These are phyloP conservation scores for Neonectria hederae DNA, from an alignment of 2,329 filamentous ascomycete genomes.

Conservation along the genomic window DNA sequence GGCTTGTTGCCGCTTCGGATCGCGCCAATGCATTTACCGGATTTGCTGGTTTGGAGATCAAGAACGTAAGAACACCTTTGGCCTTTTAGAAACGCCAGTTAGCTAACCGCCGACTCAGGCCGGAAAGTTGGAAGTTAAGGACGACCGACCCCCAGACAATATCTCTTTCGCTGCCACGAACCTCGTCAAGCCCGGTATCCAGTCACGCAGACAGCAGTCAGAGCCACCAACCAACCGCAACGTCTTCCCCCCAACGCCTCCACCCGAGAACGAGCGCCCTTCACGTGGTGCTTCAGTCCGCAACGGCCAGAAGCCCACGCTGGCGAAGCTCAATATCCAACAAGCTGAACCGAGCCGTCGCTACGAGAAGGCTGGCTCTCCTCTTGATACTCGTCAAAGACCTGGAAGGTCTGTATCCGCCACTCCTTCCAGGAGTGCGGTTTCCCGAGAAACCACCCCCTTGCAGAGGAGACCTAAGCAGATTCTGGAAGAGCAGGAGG, in stretches of 20 bases:
- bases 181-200: constrained; percentile 85
- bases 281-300: constrained; percentile 69
- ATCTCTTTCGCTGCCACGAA: constrained; percentile 94
- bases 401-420: constrained; percentile 57
- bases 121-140: constrained; percentile 66
- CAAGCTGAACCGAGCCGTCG: constrained; percentile 59
- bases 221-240: constrained; percentile 82
- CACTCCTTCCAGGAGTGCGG: constrained; percentile 55
- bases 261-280: constrained; percentile 84
- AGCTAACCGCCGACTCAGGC: constrained; percentile 50
- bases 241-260: constrained; percentile 97
- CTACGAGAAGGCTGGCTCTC: constrained; percentile 65
- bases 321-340: constrained; percentile 71
- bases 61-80: constrained; percentile 64
- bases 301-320: constrained; percentile 65
- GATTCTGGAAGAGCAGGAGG: constrained; percentile 65
- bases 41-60: constrained; percentile 81
- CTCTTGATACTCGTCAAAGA: constrained; percentile 48
- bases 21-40: constrained; percentile 83
- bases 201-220: constrained; percentile 83
- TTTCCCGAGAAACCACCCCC: constrained; percentile 50
- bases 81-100: constrained; percentile 4
- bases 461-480: constrained; percentile 44
- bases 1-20: constrained; percentile 88
- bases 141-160: constrained; percentile 84